Conservation (phyloP, 2,329 filamentous ascomycete species). For the Monilinia aucupariae region DNA sequence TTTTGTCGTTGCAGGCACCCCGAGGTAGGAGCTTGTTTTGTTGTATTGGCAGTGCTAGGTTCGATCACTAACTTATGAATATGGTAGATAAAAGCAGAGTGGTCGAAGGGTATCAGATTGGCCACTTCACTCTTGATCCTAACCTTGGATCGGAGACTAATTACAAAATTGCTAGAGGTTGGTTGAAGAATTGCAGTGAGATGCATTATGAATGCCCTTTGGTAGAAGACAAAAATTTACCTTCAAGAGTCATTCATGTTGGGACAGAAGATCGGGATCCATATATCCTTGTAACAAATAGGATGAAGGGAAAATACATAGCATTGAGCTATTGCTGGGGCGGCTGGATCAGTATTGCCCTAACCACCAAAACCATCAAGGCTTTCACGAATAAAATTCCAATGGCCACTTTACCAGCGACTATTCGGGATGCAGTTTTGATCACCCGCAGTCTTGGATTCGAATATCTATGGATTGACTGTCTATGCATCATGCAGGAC, state of each 20-base stretch:
- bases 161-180: neutral
- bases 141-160: neutral
- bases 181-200: slow-evolving; percentile 11
- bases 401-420: neutral
- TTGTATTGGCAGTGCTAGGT: neutral
- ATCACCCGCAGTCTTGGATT: neutral
- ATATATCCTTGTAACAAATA: neutral
- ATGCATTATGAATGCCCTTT: slow-evolving; percentile 9
- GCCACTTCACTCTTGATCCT: neutral
- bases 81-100: neutral
- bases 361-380: neutral
- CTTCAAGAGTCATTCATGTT: slow-evolving; percentile 22
- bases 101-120: neutral
- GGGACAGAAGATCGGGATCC: slow-evolving; percentile 16
- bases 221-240: slow-evolving; percentile 7
- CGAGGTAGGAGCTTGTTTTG: neutral
- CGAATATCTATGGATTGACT: slow-evolving; percentile 11
- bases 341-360: neutral
- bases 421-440: neutral
- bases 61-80: neutral
- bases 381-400: neutral
- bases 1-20: neutral
- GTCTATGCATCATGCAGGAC: slow-evolving; percentile 17
- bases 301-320: neutral
- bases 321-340: slow-evolving; percentile 7